These are phyloP conservation scores for Claviceps arundinis DNA, from an alignment of 2,329 filamentous ascomycete species.

Conservation along the genomic window DNA sequence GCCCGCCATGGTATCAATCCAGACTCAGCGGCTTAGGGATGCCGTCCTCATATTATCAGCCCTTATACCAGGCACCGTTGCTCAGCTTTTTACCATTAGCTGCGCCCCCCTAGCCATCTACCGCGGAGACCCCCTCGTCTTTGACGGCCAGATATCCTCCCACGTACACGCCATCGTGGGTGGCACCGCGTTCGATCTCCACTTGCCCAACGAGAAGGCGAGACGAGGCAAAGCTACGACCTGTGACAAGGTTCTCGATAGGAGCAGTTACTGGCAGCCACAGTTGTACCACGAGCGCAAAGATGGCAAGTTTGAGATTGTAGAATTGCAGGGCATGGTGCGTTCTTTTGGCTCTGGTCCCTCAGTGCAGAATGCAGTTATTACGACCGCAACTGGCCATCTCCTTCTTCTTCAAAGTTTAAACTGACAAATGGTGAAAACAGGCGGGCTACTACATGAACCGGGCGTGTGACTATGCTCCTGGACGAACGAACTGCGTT, in stretches of 20 bases:
- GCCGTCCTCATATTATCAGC: neutral
- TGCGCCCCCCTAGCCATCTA: constrained; percentile 19
- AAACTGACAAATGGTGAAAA: too few species aligned
- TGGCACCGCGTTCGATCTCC: constrained; percentile 45
- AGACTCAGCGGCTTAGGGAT: neutral
- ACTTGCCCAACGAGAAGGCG: constrained; percentile 39
- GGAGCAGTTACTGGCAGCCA: constrained; percentile 58
- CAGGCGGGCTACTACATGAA: constrained; percentile 16
- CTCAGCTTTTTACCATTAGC: constrained; percentile 15
- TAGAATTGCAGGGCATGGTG: constrained; percentile 18
- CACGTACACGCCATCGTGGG: constrained; percentile 52
- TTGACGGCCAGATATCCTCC: constrained; percentile 35
- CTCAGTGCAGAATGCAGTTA: too few species aligned
- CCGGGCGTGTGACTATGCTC: constrained; percentile 15
- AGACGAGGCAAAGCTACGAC: constrained; percentile 47
- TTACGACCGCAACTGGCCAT: too few species aligned
- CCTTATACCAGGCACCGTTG: neutral
- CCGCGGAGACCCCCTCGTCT: constrained; percentile 46
- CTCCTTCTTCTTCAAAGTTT: too few species aligned
- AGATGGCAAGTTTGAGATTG: constrained; percentile 40
- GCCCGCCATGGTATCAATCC: neutral
- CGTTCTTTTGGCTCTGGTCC: constrained; percentile 1
- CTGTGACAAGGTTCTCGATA: constrained; percentile 47
- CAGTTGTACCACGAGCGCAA: constrained; percentile 35
- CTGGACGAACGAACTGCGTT: constrained; percentile 13